phyloP scores from a whole-genome alignment of 345 rosid species.

The Psidium friedrichsthalianum region DNA sequence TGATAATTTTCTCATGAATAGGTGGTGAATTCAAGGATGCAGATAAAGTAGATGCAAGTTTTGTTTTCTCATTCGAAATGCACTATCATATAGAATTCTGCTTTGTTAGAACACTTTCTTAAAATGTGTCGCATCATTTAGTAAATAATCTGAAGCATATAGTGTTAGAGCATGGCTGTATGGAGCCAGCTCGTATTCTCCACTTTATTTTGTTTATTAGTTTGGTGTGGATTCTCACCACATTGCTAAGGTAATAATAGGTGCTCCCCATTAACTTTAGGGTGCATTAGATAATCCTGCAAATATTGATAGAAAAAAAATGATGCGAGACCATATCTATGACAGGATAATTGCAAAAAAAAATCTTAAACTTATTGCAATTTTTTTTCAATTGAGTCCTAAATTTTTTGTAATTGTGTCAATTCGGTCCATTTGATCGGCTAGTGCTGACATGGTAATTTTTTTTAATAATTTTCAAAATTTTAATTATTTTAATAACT shows the following conservation, averaged over 20 bases:
- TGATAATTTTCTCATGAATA: neutral
- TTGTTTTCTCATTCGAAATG: neutral
- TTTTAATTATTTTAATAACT: too few species aligned
- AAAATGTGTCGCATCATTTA: neutral
- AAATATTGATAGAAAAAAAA: neutral
- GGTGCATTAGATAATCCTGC: neutral
- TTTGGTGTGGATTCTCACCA: neutral
- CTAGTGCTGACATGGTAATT: too few species aligned
- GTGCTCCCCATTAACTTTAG: neutral
- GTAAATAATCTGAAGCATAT: neutral
- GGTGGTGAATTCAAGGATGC: neutral
- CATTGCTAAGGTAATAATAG: neutral
- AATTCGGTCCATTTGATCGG: too few species aligned
- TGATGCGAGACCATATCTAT: too few species aligned
- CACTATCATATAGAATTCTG: neutral
- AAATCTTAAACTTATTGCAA: too few species aligned
- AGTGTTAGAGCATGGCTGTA: neutral
- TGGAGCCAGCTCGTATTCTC: neutral
- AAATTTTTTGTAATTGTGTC: too few species aligned
- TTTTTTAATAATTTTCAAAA: too few species aligned
- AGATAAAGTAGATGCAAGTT: neutral
- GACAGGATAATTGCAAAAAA: too few species aligned
- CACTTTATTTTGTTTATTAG: neutral
- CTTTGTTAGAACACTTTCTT: neutral
- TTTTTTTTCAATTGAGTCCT: too few species aligned